phyloP scores from a whole-genome alignment of 495 filamentous ascomycete species.

The Daldinia concentrica region DNA sequence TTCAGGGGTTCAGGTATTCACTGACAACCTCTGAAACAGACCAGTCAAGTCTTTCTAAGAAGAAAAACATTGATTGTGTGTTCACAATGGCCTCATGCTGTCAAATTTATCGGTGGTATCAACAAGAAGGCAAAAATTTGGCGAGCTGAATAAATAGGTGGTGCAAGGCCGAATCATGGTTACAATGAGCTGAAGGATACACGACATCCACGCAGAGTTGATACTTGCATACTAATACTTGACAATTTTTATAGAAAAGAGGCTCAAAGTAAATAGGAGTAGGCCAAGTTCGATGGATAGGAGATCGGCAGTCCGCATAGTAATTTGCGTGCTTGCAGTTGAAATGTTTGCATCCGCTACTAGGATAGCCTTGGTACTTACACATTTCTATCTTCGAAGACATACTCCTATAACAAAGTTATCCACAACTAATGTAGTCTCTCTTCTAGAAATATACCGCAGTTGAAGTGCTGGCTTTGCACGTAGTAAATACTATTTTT shows the following conservation, averaged over 20 bases:
- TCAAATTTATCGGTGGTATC: slow-evolving; percentile 8
- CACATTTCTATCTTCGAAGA: background rate
- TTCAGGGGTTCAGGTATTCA: slow-evolving; percentile 29
- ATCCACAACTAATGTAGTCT: background rate
- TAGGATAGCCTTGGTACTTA: slow-evolving; percentile 13
- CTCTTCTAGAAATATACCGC: background rate
- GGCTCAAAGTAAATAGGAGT: slow-evolving; percentile 30
- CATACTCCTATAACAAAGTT: background rate
- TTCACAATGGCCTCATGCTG: slow-evolving; percentile 24
- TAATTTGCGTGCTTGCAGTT: slow-evolving; percentile 34
- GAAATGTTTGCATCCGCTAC: slow-evolving; percentile 27
- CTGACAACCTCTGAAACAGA: slow-evolving; percentile 31
- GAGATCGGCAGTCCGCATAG: slow-evolving; percentile 30
- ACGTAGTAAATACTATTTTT: too few species aligned
- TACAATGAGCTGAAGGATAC: slow-evolving; percentile 20
- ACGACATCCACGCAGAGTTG: slow-evolving; percentile 33
- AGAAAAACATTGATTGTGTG: slow-evolving; percentile 16
- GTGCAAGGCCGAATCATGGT: slow-evolving; percentile 17
- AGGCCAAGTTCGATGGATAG: background rate
- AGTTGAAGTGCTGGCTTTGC: too few species aligned
- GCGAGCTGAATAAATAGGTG: slow-evolving; percentile 5
- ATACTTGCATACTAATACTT: slow-evolving; percentile 20
- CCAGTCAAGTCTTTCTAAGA: slow-evolving; percentile 10
- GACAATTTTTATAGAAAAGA: slow-evolving; percentile 10
- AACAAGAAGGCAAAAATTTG: background rate